These are phyloP conservation scores for Globisporangium orthogonon DNA, from an alignment of 352 stramenopile genomes.

Conservation along the genomic window DNA sequence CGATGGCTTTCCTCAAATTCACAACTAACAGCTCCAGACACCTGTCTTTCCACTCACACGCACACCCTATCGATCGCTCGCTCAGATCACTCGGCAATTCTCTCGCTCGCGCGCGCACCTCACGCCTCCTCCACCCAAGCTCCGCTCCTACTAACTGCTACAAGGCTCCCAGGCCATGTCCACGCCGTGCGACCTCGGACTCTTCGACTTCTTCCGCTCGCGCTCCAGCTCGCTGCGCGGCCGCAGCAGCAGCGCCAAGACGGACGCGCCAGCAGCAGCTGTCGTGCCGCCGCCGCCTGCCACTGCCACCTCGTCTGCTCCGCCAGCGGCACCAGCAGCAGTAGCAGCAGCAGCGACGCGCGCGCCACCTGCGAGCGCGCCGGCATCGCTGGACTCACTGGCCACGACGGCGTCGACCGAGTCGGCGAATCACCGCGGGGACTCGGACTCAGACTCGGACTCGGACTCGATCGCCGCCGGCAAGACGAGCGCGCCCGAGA, in stretches of 20 bases:
- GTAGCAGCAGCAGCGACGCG: background rate
- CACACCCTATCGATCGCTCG: too few relatives aligned
- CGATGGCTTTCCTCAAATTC: too few relatives aligned
- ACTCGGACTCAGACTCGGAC: background rate
- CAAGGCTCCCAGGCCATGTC: background rate
- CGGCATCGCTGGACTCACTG: conserved; percentile 28
- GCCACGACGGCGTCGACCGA: conserved; percentile 29
- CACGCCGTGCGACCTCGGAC: conserved; percentile 30
- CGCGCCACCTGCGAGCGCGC: background rate
- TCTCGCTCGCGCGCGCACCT: background rate
- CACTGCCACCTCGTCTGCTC: conserved; percentile 1
- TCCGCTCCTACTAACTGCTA: too few relatives aligned
- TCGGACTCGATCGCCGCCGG: background rate
- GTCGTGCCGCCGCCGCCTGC: background rate
- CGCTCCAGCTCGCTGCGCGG: conserved; percentile 36
- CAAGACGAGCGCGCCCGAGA: background rate
- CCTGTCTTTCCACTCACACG: too few relatives aligned
- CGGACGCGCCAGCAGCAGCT: background rate
- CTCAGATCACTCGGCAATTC: background rate
- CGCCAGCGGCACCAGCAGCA: background rate
- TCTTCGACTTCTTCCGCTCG: conserved; percentile 79
- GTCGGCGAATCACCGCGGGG: conserved; percentile 20
- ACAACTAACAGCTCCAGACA: too few relatives aligned
- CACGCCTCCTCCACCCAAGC: background rate
- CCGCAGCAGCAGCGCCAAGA: conserved; percentile 16